A percentile compares a stretch with the other conserved stretches of the same genome.
phyloP scores from a whole-genome alignment of 2,329 filamentous ascomycete genomes.

The Neonectria ditissima region DNA sequence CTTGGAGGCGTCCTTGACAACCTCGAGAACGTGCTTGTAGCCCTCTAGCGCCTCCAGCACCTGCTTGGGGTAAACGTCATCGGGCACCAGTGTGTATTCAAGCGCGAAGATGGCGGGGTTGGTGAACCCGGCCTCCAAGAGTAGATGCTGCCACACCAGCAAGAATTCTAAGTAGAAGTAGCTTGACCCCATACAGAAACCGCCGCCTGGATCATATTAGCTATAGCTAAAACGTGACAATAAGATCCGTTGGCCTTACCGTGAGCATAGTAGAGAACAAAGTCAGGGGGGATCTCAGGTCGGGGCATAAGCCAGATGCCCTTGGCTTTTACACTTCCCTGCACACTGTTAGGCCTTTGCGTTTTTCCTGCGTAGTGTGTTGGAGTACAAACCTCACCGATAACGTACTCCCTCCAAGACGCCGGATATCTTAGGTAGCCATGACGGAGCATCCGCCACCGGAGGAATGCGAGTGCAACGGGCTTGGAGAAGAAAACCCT shows the following conservation, averaged over 20 bases:
- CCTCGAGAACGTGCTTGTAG: slow-evolving; percentile 76
- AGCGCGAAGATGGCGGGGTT: slow-evolving; percentile 85
- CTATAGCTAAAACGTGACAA: not conserved
- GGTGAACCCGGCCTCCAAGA: slow-evolving; percentile 72
- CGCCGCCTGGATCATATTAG: slow-evolving; percentile 68
- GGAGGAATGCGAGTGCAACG: slow-evolving; percentile 79
- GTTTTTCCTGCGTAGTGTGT: not conserved
- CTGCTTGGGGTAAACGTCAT: slow-evolving; percentile 78
- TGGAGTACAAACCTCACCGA: slow-evolving; percentile 44
- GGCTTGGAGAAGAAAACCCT: slow-evolving; percentile 82
- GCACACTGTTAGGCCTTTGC: not conserved
- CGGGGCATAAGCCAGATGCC: slow-evolving; percentile 79
- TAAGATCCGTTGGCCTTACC: slow-evolving; percentile 59
- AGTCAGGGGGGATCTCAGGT: slow-evolving; percentile 71
- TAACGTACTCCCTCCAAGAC: slow-evolving; percentile 67
- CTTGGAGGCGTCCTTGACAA: slow-evolving; percentile 67
- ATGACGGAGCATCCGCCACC: slow-evolving; percentile 80
- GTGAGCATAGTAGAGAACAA: slow-evolving; percentile 86
- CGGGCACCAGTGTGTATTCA: slow-evolving; percentile 84
- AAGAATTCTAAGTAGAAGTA: slow-evolving; percentile 91
- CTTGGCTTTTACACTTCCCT: slow-evolving; percentile 58
- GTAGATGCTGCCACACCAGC: slow-evolving; percentile 75
- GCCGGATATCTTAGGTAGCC: slow-evolving; percentile 73
- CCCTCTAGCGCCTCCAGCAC: slow-evolving; percentile 76
- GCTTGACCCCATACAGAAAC: slow-evolving; percentile 84